phyloP scores from a whole-genome alignment of 352 stramenopile species.

The Phytophthora foliorum region DNA sequence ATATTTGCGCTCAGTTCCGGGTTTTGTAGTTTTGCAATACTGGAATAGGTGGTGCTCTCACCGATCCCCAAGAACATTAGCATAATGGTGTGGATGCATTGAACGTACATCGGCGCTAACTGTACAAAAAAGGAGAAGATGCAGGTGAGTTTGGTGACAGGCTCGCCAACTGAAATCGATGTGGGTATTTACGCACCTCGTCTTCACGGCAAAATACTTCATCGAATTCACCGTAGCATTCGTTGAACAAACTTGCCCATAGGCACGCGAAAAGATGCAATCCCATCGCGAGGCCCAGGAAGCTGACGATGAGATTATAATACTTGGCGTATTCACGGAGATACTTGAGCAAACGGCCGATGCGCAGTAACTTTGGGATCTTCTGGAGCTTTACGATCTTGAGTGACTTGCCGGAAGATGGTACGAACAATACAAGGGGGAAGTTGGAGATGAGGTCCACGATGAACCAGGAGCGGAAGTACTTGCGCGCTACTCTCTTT shows the following conservation, averaged over 20 bases:
- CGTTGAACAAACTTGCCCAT: conserved; percentile 78
- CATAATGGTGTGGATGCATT: conserved; percentile 78
- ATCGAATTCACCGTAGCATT: conserved; percentile 51
- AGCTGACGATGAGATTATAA: conserved; percentile 82
- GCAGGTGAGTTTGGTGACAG: not conserved
- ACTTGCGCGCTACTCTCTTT: conserved; percentile 64
- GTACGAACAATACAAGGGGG: conserved; percentile 74
- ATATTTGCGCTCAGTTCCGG: conserved; percentile 50
- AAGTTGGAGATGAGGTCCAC: conserved; percentile 89
- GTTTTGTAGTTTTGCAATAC: conserved; percentile 60
- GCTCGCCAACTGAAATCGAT: not conserved
- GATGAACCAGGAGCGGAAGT: conserved; percentile 85
- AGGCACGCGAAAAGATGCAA: conserved; percentile 81
- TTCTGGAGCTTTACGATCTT: conserved; percentile 91
- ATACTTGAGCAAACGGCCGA: conserved; percentile 81
- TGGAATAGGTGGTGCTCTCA: conserved; percentile 68
- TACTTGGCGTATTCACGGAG: conserved; percentile 88
- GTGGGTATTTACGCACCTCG: conserved; percentile 43
- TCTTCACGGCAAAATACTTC: conserved; percentile 44
- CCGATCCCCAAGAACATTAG: conserved; percentile 87
- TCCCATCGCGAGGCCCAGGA: conserved; percentile 70
- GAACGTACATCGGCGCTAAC: conserved; percentile 76
- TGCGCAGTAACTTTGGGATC: conserved; percentile 83
- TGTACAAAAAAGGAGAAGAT: conserved; percentile 8
- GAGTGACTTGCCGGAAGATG: conserved; percentile 70